Evolutionary conservation across 306 rosid genomes (phyloP).

Genomic region (Lathyrus sativus): DNA sequence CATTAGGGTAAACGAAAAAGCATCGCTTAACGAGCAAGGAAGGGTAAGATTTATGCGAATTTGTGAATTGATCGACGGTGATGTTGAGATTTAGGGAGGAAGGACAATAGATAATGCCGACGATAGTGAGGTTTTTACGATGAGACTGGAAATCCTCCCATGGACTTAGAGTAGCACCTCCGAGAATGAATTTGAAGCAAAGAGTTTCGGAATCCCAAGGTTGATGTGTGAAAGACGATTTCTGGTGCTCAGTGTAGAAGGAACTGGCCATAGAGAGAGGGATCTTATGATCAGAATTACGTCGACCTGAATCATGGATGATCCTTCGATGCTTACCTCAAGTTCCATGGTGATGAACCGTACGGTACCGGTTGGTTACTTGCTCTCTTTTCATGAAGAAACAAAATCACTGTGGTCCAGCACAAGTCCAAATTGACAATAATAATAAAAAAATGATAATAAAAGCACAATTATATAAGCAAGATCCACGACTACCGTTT

Average conservation of each 20-base stretch:
- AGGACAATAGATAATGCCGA: constrained; percentile 92
- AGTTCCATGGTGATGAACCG: constrained; percentile 66
- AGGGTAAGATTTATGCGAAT: constrained; percentile 56
- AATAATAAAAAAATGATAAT: too few relatives aligned
- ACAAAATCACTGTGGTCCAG: too few relatives aligned
- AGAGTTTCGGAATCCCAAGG: constrained; percentile 92
- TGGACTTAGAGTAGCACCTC: constrained; percentile 78
- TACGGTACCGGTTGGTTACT: not conserved
- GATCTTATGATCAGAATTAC: constrained; percentile 82
- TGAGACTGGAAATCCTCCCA: too few relatives aligned
- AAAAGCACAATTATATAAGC: too few relatives aligned
- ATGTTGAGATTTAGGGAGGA: constrained; percentile 79
- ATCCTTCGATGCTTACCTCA: constrained; percentile 87
- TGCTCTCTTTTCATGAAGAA: not conserved
- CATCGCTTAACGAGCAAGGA: constrained; percentile 85
- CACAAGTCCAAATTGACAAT: too few relatives aligned
- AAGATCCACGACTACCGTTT: too few relatives aligned
- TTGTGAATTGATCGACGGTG: constrained; percentile 52
- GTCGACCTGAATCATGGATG: constrained; percentile 82
- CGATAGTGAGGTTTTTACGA: constrained; percentile 78
- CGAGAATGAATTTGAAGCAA: constrained; percentile 81
- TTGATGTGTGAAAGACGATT: constrained; percentile 82
- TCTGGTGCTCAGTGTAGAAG: constrained; percentile 94
- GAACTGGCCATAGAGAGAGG: constrained; percentile 88
- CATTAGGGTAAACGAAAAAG: constrained; percentile 84